These are phyloP conservation scores for Pseudopediastrum boryanum DNA, from an alignment of 139 green algal species.

Conservation along the genomic window DNA sequence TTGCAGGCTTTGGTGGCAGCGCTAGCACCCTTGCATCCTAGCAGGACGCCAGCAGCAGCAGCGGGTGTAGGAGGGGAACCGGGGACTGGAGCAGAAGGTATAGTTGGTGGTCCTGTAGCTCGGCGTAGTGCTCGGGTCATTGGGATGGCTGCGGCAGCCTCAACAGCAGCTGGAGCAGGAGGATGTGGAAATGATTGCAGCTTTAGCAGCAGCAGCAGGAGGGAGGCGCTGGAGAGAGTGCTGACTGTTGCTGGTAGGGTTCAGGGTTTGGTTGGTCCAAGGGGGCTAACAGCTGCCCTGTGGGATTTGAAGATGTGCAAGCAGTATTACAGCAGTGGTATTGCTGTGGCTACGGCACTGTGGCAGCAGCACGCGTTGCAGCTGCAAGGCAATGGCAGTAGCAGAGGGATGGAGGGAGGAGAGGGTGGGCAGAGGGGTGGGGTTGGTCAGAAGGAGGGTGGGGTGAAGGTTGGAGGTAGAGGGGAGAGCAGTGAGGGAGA, in stretches of 20 bases:
- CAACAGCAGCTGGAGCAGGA: background rate
- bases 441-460: conserved; percentile 11
- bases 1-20: conserved; percentile 52
- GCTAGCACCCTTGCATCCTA: background rate
- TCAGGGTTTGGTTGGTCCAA: background rate
- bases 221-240: background rate
- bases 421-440: background rate
- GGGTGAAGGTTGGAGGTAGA: background rate
- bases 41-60: conserved; percentile 2
- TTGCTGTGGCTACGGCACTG: background rate
- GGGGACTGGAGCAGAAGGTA: background rate
- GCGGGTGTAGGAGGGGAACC: background rate
- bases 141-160: no score
- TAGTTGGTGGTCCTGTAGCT: background rate
- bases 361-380: background rate
- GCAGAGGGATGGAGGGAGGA: background rate
- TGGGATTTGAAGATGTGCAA: conserved; percentile 48
- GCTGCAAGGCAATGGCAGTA: background rate
- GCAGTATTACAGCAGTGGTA: conserved; percentile 28
- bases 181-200: background rate
- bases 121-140: background rate
- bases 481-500: no score
- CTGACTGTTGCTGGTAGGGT: background rate
- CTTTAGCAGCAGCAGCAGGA: conserved; percentile 16
- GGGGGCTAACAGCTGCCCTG: conserved; percentile 39